Evolutionary conservation across 345 rosid species (phyloP), one percentile per base, ranked within the genome.

Genomic region (Eucalyptus polybractea): DNA sequence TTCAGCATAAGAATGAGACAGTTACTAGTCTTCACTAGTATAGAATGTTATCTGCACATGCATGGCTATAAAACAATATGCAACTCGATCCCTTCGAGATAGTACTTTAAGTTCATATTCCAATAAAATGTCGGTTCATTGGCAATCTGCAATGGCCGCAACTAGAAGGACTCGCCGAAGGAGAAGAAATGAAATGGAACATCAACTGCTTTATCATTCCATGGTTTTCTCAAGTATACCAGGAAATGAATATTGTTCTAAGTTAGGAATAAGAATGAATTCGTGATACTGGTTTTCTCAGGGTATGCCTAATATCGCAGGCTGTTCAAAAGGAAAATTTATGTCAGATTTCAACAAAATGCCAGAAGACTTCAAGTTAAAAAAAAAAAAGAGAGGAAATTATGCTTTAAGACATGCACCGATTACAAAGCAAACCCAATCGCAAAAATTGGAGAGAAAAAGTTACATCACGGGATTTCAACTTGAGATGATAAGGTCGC

Each of bases 221-320:
- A 45, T 96, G 97, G 89, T 86, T 91, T 89, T 95, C 96, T 21
- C 94, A 94, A 1, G 98, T 54, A 54, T 54, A 54, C 58, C 25
- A 0, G 10, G 25, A 54, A 54, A 54, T 54, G 25, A 54, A 54
- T 54, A 54, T 0, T 4, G 10, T 19, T 54, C 25, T 19, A 54
- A 54, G 58, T 54, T 19, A 21, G 24, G 54, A 53, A 53, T 53
- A 53, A 19, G 2, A 21, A 53, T 53, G 58, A 53, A 53, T 19
- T 53, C 58, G 58, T 53, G 24, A 21, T 53, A 53, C 58, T 53
- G 25, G 24, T 53, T 21, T 53, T 53, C 8, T 53, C 6, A 95
- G 92, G 95, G 97, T 97, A 96, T 95, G 9, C 98, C 97, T 88
- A 95, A 90, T 42, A 95, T 96, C 17, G 95, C 96, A 3, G 97